These are phyloP conservation scores for Alternaria consortialis DNA, from an alignment of 2,329 filamentous ascomycete genomes.

Conservation along the genomic window DNA sequence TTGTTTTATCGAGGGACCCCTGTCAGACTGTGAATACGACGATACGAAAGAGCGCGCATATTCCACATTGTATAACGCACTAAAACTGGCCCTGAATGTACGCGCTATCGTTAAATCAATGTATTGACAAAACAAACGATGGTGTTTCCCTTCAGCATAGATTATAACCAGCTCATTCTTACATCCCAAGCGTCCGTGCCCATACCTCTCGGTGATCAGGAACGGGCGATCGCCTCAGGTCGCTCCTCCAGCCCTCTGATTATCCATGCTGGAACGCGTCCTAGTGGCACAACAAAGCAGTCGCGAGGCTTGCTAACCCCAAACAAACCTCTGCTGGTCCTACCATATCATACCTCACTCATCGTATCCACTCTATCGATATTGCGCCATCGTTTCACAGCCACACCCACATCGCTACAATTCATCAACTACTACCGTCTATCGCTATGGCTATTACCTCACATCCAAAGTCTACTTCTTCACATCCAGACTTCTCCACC, in stretches of 20 bases:
- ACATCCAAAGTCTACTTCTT: not conserved
- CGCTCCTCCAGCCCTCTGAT: too few species aligned
- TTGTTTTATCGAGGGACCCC: not conserved
- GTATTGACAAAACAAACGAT: not conserved
- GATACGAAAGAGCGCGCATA: not conserved
- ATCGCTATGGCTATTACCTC: not conserved
- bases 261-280: not conserved
- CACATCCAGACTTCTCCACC: not conserved
- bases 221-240: not conserved
- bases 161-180: not conserved
- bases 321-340: not conserved
- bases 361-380: not conserved
- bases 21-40: not conserved
- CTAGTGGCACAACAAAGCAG: not conserved
- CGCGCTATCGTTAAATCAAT: too few species aligned
- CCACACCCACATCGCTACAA: not conserved
- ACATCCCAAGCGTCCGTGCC: not conserved
- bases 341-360: not conserved
- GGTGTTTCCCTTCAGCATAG: too few species aligned
- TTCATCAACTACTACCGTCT: not conserved
- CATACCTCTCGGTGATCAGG: not conserved
- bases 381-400: not conserved
- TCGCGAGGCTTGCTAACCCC: not conserved
- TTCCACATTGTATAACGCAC: not conserved
- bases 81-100: rapidly evolving